Conservation (phyloP, 129 eudicot genomes). For the Flaveria brownii region DNA sequence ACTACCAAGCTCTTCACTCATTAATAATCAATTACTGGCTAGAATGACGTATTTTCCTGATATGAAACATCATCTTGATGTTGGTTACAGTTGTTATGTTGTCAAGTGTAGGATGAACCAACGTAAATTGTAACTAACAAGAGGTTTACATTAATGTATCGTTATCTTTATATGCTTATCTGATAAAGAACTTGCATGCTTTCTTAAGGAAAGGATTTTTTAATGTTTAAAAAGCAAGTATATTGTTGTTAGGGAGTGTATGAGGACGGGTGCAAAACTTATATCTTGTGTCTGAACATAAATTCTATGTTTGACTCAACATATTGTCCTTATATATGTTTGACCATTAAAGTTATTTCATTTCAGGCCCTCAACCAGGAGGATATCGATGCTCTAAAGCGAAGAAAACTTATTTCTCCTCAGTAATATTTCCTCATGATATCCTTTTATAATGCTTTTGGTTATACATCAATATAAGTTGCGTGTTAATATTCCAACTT, state of each 20-base stretch:
- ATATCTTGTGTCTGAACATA: slow-evolving; percentile 2
- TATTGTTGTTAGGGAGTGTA: not conserved
- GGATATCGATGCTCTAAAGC: slow-evolving; percentile 73
- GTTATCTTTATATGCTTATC: not conserved
- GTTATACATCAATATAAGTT: slow-evolving; percentile 3
- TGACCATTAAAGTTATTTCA: slow-evolving; percentile 14
- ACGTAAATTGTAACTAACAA: not conserved
- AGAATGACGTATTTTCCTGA: slow-evolving; percentile 2
- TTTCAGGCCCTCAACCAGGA: slow-evolving; percentile 54
- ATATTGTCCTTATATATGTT: not conserved
- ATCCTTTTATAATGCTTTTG: not conserved
- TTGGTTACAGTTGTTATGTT: not conserved
- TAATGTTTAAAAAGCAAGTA: not conserved
- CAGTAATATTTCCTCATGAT: slow-evolving; percentile 52
- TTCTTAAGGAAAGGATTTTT: not conserved
- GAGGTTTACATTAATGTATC: not conserved
- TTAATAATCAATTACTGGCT: not conserved
- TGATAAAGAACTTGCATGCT: slow-evolving; percentile 5
- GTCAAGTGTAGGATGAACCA: not conserved
- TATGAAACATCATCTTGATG: slow-evolving; percentile 8
- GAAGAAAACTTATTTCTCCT: slow-evolving; percentile 67
- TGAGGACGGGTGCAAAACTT: not conserved
- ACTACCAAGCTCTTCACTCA: slow-evolving; percentile 6
- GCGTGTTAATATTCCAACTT: not conserved
- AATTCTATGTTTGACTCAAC: not conserved